A percentile compares a stretch with the other conserved stretches of the same genome.
These are phyloP conservation scores for Claviceps citrina DNA, from an alignment of 2,329 filamentous ascomycete species.

Conservation along the genomic window DNA sequence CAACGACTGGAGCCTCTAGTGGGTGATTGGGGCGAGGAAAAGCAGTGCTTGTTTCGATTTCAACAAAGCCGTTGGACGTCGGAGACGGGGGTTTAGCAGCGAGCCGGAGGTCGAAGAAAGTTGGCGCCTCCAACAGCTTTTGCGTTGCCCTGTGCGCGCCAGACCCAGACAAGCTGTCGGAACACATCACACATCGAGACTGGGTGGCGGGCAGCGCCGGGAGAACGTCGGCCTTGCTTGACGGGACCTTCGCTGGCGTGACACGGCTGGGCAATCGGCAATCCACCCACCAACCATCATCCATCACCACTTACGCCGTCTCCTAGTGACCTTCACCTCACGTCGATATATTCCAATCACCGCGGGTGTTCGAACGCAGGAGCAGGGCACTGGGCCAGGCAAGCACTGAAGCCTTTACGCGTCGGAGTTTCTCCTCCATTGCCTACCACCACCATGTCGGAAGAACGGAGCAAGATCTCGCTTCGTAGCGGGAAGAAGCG, in stretches of 20 bases:
- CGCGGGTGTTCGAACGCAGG: not conserved
- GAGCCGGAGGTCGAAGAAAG: not conserved
- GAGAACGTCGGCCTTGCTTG: conserved; percentile 9
- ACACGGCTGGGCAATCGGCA: too few species aligned
- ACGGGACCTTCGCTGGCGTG: too few species aligned
- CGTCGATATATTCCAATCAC: not conserved
- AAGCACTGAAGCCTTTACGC: not conserved
- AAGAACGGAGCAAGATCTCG: conserved; percentile 46
- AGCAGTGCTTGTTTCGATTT: not conserved
- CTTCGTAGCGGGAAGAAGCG: conserved; percentile 45
- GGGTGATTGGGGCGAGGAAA: not conserved
- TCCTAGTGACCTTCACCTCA: not conserved
- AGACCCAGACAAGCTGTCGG: too few species aligned
- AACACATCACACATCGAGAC: too few species aligned
- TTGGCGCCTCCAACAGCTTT: not conserved
- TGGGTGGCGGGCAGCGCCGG: conserved; percentile 5
- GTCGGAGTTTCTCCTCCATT: not conserved
- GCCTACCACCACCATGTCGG: conserved; percentile 33
- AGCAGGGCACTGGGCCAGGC: not conserved
- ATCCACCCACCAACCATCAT: too few species aligned
- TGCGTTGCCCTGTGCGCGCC: too few species aligned
- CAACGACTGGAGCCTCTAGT: too few species aligned
- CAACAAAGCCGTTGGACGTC: not conserved
- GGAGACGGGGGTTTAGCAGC: not conserved
- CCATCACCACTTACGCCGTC: not conserved